These are phyloP conservation scores for Pochonia chlamydosporia DNA, from an alignment of 2,329 filamentous ascomycete genomes.

Conservation along the genomic window DNA sequence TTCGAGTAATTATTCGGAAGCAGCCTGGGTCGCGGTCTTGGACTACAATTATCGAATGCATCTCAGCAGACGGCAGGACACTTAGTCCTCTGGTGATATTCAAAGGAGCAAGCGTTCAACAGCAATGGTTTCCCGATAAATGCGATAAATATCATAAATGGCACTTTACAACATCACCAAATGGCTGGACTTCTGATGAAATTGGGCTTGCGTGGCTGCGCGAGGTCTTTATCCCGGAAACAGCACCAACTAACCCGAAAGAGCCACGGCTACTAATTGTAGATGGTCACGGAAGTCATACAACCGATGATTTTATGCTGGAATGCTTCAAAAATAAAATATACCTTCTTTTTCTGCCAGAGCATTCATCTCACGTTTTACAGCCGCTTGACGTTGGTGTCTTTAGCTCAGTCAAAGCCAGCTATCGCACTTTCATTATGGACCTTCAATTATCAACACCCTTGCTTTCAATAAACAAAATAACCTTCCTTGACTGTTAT, in stretches of 20 bases:
- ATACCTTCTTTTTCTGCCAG: conserved; percentile 1
- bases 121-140: not conserved
- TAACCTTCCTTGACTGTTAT: not conserved
- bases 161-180: not conserved
- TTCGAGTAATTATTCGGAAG: too few species aligned
- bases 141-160: not conserved
- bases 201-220: conserved; percentile 1
- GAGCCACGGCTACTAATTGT: conserved; percentile 4
- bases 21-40: too few species aligned
- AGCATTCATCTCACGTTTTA: conserved; percentile 4
- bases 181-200: too few species aligned
- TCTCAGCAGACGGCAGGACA: too few species aligned
- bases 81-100: conserved; percentile 1
- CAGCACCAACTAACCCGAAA: not conserved
- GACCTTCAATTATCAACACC: too few species aligned
- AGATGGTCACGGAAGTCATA: conserved; percentile 7
- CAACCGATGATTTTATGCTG: conserved; percentile 4
- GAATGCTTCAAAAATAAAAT: too few species aligned
- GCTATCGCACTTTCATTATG: not conserved
- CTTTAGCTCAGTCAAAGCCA: conserved; percentile 1
- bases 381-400: conserved; percentile 3
- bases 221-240: conserved; percentile 2
- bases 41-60: too few species aligned
- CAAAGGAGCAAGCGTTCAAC: conserved; percentile 1
- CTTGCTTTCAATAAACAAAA: not conserved